Conservation (phyloP, 73 alveolate genomes). For the Paramecium primaurelia region DNA sequence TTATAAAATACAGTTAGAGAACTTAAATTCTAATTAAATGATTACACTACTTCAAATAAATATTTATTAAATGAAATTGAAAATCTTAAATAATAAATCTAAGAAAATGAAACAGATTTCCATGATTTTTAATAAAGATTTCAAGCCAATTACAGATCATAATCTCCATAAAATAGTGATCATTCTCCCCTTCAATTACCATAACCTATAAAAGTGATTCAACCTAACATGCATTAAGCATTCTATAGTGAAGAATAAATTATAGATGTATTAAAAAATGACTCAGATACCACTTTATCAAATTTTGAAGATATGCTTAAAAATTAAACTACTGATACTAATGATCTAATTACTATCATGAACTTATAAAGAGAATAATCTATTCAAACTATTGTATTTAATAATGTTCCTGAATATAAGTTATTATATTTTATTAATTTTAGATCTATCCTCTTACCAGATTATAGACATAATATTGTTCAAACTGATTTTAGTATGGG, state of each 20-base stretch:
- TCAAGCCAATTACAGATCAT: background rate
- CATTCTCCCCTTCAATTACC: background rate
- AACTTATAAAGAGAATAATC: background rate
- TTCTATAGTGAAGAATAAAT: background rate
- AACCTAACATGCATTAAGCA: background rate
- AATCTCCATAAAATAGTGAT: background rate
- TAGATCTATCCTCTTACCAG: background rate
- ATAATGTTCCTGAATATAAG: background rate
- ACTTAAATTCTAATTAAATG: background rate
- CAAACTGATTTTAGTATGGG: background rate
- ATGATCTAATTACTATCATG: background rate
- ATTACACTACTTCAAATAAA: background rate
- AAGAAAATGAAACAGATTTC: background rate
- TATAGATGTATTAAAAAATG: background rate
- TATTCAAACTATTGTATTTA: background rate
- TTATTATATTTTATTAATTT: background rate
- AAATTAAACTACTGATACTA: background rate
- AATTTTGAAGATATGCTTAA: background rate
- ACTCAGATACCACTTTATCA: background rate
- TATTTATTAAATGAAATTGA: background rate
- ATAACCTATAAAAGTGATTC: background rate
- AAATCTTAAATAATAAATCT: background rate
- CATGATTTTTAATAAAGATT: background rate
- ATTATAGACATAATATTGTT: background rate
- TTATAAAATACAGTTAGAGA: background rate